These are phyloP conservation scores for Phoenix roebelenii DNA, from an alignment of 176 grass and related monocot genomes.

Conservation along the genomic window DNA sequence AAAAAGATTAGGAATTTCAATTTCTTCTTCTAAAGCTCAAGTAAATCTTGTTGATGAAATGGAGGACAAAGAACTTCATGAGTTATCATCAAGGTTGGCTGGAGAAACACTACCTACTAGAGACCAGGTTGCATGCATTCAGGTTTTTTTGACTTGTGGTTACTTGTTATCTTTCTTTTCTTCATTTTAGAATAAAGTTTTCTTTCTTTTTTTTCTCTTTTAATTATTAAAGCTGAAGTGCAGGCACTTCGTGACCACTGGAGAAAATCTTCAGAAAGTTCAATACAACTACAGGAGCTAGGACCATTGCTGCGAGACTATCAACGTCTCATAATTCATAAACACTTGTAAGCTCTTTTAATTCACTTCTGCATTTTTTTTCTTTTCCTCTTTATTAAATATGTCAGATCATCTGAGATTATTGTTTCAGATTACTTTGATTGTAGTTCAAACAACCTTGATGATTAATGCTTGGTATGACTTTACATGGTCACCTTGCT, in stretches of 20 bases:
- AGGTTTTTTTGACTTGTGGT: slow-evolving; percentile 24
- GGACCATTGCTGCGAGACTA: slow-evolving; percentile 78
- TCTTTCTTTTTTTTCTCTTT: slow-evolving; percentile 3
- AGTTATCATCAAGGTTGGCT: slow-evolving; percentile 51
- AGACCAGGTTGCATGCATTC: slow-evolving; percentile 55
- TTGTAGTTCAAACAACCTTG: no score
- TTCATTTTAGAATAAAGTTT: background rate
- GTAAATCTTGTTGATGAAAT: slow-evolving; percentile 56
- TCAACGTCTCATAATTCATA: slow-evolving; percentile 51
- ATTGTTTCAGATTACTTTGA: no score
- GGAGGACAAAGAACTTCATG: slow-evolving; percentile 72
- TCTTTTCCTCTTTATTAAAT: no score
- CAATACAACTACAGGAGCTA: slow-evolving; percentile 63
- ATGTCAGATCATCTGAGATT: no score
- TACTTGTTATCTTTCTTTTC: no score
- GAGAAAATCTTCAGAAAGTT: slow-evolving; percentile 47
- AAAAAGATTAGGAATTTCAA: slow-evolving; percentile 59
- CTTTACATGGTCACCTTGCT: no score
- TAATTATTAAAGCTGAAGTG: slow-evolving; percentile 16
- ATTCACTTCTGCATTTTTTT: slow-evolving; percentile 3
- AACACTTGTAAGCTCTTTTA: slow-evolving; percentile 31
- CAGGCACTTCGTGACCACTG: slow-evolving; percentile 80
- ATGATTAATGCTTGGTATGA: no score
- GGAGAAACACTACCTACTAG: slow-evolving; percentile 49
- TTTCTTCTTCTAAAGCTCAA: slow-evolving; percentile 45